Conservation (phyloP, 2,329 filamentous ascomycete genomes). For the Penicillium sp. region DNA sequence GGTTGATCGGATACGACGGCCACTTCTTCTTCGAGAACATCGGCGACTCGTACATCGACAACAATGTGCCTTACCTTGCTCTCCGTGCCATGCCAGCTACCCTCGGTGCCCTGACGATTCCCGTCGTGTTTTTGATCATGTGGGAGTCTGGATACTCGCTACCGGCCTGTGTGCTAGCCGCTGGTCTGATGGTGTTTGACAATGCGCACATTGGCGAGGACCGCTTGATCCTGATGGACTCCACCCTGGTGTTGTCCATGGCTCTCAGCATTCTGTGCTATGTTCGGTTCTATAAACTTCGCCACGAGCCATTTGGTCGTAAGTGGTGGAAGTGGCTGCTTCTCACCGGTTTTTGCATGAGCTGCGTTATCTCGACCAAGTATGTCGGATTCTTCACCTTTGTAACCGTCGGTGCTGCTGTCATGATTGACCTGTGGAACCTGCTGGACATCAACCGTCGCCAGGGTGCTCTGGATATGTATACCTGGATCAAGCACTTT, state of each 20-base stretch:
- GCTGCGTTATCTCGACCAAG: slow-evolving; percentile 97
- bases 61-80: slow-evolving; percentile 96
- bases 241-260: slow-evolving; percentile 93
- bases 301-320: slow-evolving; percentile 82
- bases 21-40: slow-evolving; percentile 99
- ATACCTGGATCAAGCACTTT: slow-evolving; percentile 86
- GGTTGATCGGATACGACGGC: slow-evolving; percentile 96
- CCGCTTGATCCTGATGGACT: slow-evolving; percentile 89
- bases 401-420: slow-evolving; percentile 92
- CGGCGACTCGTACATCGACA: slow-evolving; percentile 94
- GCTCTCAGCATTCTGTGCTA: slow-evolving; percentile 91
- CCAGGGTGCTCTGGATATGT: slow-evolving; percentile 75
- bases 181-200: slow-evolving; percentile 87
- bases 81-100: slow-evolving; percentile 92
- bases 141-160: slow-evolving; percentile 99
- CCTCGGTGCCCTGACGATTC: slow-evolving; percentile 87
- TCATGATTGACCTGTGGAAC: slow-evolving; percentile 93
- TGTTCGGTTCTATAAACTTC: slow-evolving; percentile 95
- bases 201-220: slow-evolving; percentile 98
- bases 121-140: slow-evolving; percentile 96
- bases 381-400: slow-evolving; percentile 98
- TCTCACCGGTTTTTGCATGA: slow-evolving; percentile 88
- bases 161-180: slow-evolving; percentile 84
- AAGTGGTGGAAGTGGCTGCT: slow-evolving; percentile 99
- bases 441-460: slow-evolving; percentile 85